These are phyloP conservation scores for Hypsizygus ulmarius DNA, from an alignment of 1,284 basidiomycete genomes.

Conservation along the genomic window DNA sequence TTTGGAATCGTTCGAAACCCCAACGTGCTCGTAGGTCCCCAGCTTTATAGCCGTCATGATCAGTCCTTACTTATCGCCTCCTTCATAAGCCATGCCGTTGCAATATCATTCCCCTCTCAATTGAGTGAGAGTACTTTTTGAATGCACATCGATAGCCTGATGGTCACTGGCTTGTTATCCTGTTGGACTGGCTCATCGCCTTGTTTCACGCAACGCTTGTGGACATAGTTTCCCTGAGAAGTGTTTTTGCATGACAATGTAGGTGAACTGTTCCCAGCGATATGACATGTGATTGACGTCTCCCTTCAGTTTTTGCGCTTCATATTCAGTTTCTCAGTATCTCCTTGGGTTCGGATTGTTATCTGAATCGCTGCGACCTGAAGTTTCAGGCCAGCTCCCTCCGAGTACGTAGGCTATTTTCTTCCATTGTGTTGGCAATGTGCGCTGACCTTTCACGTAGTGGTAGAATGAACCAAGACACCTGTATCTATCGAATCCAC, in stretches of 20 bases:
- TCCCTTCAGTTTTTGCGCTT: no score
- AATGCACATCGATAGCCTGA: no score
- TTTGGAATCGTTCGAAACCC: background rate
- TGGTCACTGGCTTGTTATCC: no score
- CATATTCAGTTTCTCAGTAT: no score
- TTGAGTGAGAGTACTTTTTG: no score
- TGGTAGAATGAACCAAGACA: background rate
- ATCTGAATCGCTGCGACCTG: background rate
- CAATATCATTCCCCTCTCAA: background rate
- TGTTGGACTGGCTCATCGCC: no score
- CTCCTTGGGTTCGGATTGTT: background rate
- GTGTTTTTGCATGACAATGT: no score
- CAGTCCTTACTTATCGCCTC: no score
- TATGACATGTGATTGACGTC: no score
- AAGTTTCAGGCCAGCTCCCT: background rate
- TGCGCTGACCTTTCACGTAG: background rate
- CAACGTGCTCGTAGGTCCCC: background rate
- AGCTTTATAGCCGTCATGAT: background rate
- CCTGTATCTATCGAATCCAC: background rate
- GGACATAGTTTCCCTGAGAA: no score
- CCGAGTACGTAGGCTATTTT: background rate
- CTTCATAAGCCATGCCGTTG: background rate
- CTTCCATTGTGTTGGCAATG: background rate
- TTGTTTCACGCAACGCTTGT: no score
- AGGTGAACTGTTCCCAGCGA: no score